A percentile compares a stretch with the other conserved stretches of the same genome.
Conservation (phyloP, 192 early-diverging fungal species). For the Gigaspora rosea region DNA sequence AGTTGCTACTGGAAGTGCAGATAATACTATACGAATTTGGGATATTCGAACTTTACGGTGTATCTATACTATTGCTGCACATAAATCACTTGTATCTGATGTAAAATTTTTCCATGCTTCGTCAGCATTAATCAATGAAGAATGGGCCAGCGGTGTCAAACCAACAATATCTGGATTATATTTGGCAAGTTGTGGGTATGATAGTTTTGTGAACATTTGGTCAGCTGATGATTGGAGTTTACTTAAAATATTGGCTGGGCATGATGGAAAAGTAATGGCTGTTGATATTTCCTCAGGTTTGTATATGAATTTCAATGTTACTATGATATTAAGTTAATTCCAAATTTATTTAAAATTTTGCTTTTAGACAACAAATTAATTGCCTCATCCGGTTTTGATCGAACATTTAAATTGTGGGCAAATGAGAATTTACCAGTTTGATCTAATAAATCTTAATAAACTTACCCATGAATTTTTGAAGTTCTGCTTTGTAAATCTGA, state of each 20-base stretch:
- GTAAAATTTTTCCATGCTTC: conserved; percentile 64
- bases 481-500: too few species aligned
- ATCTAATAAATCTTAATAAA: neutral
- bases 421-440: conserved; percentile 21
- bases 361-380: conserved; percentile 77
- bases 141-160: conserved; percentile 30
- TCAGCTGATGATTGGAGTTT: conserved; percentile 92
- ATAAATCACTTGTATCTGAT: conserved; percentile 86
- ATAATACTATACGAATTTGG: conserved; percentile 91
- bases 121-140: conserved; percentile 37
- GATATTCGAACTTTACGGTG: conserved; percentile 80
- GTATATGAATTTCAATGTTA: conserved; percentile 28
- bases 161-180: conserved; percentile 67
- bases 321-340: conserved; percentile 8
- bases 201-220: conserved; percentile 93
- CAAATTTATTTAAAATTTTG: conserved; percentile 9
- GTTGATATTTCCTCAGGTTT: conserved; percentile 73
- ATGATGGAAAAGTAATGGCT: conserved; percentile 89
- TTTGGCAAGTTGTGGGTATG: conserved; percentile 80
- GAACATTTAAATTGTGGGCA: conserved; percentile 85
- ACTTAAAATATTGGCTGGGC: conserved; percentile 81
- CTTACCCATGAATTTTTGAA: too few species aligned
- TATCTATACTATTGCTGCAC: conserved; percentile 86
- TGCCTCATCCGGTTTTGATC: conserved; percentile 85
- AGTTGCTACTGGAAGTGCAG: conserved; percentile 87